Conservation (phyloP, 768 basidiomycete genomes). For the Boletus barrowsii region DNA sequence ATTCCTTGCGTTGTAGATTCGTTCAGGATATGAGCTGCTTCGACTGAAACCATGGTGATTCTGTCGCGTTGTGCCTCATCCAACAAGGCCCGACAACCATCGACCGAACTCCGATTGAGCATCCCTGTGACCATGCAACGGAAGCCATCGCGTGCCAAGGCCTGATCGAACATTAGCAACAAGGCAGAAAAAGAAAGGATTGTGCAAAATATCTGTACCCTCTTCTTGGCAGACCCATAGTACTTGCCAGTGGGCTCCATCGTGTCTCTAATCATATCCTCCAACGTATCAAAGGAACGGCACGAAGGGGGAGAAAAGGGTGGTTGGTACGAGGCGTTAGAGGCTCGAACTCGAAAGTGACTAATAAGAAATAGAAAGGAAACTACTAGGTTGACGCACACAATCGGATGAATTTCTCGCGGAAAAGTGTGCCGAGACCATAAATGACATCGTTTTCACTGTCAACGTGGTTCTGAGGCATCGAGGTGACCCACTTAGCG, state of each 20-base stretch:
- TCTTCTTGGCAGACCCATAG: neutral
- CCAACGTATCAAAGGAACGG: neutral
- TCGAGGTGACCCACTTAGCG: neutral
- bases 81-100: neutral
- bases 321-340: neutral
- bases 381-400: neutral
- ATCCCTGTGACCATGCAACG: neutral
- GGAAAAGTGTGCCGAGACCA: neutral
- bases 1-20: neutral
- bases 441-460: neutral
- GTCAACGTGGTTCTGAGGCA: neutral
- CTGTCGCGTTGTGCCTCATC: no score
- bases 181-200: neutral
- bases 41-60: accelerated
- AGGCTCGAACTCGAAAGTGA: neutral
- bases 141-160: neutral
- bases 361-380: neutral
- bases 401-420: neutral
- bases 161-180: neutral
- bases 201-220: no score
- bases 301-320: neutral
- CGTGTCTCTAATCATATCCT: neutral
- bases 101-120: neutral
- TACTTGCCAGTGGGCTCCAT: neutral
- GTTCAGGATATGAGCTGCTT: neutral